Conservation (phyloP, 192 early-diverging fungal genomes). For the Backusella psychrophila region DNA sequence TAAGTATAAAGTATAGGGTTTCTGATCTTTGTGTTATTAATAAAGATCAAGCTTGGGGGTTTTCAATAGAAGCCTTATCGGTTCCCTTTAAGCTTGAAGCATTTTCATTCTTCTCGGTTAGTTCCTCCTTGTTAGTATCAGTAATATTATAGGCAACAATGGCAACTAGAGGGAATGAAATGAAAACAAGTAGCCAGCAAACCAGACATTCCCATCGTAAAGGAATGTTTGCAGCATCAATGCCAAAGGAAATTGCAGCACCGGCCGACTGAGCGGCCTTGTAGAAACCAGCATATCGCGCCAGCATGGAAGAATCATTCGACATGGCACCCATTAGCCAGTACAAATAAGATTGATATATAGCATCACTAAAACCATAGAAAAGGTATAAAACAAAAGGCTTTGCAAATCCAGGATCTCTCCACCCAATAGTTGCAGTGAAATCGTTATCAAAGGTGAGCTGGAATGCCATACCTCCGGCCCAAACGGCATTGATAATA, state of each 20-base stretch:
- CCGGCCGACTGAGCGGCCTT: conserved; percentile 84
- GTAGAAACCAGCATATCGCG: conserved; percentile 83
- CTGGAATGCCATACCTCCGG: conserved; percentile 31
- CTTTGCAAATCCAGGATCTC: conserved; percentile 25
- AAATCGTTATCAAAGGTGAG: conserved; percentile 32
- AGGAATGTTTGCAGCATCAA: conserved; percentile 50
- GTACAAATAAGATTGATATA: conserved; percentile 67
- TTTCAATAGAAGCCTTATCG: background rate
- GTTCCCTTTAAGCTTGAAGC: background rate
- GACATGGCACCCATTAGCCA: conserved; percentile 40
- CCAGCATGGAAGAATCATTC: conserved; percentile 55
- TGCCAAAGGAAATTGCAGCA: conserved; percentile 72
- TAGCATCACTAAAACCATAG: conserved; percentile 76
- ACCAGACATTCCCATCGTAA: conserved; percentile 37
- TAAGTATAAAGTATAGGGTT: background rate
- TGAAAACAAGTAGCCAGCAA: conserved; percentile 53
- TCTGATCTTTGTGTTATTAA: background rate
- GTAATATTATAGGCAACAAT: conserved; percentile 47
- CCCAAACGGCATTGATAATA: conserved; percentile 24
- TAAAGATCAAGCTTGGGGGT: background rate
- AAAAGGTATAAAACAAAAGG: conserved; percentile 62
- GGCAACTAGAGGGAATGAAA: conserved; percentile 49
- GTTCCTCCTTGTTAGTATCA: conserved; percentile 30
- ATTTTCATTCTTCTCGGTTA: background rate
- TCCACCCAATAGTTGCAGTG: conserved; percentile 49